Evolutionary conservation across 768 basidiomycete species (phyloP), one percentile per base, ranked within the genome.

Genomic region (Amanita fuliginea): DNA sequence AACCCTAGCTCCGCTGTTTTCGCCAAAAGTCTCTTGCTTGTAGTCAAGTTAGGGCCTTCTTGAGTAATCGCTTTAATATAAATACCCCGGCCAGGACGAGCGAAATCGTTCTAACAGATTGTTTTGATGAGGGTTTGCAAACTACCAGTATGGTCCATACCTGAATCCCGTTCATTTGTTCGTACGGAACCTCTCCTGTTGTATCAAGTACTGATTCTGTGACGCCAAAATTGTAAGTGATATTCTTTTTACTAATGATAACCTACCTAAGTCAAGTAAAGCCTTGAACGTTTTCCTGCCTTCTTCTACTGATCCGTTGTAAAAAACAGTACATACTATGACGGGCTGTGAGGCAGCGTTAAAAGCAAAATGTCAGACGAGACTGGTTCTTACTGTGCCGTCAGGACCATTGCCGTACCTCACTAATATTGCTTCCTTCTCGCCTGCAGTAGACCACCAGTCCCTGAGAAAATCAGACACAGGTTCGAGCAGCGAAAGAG

Each of bases 291-390:
- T 62, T 19, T 60, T 56, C 30, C 69, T 62, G 33, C 74, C 77
- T 54, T 77, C 75, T 1, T 57, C 64, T 50, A 73, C 74, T 0
- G 72, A 61, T 0, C 77, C 77, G 54, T 80, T 76, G 56, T 70
- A 77, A 54, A 78, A 78, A 3, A 70, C 30, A 13, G 60, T 44
- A 0, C 66, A 41, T 1, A 65, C 57, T 32, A 74, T 54, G 16
- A 58, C 51, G 3, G 74, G 71, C 75, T 77, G 32, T 3, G 24
- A 19, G 26, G 19, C 39, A n/a, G 14, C 21, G 24, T 52, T 22
- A 30, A 24, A 30, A 32, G 13, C n/a, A 22, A 36, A 18, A 41
- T 6, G 19, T 14, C 35, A 3, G 4, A 50, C 18, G 21, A 16
- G 16, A 46, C 6, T 13, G 6, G 44, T 1, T 55, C 65, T 37